Base-by-base conservation (phyloP, 1,139 yeast species). In the Saccharomyces hybrid region DNA sequence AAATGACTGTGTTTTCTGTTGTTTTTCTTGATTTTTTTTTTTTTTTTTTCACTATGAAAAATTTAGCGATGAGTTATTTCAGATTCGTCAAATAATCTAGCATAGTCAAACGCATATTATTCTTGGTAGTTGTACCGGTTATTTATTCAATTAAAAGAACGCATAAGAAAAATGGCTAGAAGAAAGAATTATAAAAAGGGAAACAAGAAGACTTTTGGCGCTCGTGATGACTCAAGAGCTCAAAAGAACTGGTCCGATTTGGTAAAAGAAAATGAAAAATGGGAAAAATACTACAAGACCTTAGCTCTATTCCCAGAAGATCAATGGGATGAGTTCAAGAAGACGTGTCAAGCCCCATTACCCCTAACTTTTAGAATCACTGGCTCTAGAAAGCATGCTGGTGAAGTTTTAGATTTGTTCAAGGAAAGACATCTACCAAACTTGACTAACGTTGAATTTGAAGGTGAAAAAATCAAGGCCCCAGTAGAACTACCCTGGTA, bases 331-430 rank as follows among this genome's bases (percentile, higher is more conserved):
- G 69, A 69, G 7, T 91, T 93, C 77, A 89, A 90, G 69, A 76
- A 73, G 55, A 79, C 84, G 51, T 89, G 97, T 70, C 93, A 88
- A 70, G 77, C 79, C 31, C 84, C 84, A 59, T 79, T 95, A 55
- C 99, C 99, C 3, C 76, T 95, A 65, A 93, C 99, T 1, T 95
- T 95, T 75, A 81, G 99, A 72, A 82, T 95, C 64, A 93, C 99
- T 4, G 97, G 97, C 1, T 85, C 96, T 9, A 82, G 86, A 64
- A 78, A 82, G 46, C 91, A 86, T 69, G 79, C 91, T 9, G 74
- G 75, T 47, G 91, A 86, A 67, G 80, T 86, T 60, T 76, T 82
- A 56, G 73, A 78, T 27, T 73, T 84, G 56, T 86, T 86, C 66
- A 75, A 79, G 57, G 75, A 78, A 38, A 81, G 80, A 60, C 90